Percentiles rank a stretch among this genome's conserved stretches.
Conservation (phyloP, 345 rosid genomes). For the Acer saccharum region DNA sequence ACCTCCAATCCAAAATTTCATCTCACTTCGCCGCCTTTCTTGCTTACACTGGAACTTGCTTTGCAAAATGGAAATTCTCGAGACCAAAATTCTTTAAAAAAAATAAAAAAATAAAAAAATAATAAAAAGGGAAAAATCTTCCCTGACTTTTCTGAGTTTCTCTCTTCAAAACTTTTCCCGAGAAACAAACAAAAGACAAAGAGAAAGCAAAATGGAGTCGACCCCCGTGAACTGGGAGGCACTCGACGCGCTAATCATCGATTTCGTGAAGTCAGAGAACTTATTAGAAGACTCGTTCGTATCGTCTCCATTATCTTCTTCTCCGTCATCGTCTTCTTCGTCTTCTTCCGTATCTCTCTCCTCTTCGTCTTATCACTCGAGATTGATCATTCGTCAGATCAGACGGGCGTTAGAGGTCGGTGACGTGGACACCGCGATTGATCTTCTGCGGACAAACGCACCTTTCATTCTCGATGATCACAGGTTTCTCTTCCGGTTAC, state of each 20-base stretch:
- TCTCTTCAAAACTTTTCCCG: constrained; percentile 13
- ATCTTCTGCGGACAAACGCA: constrained; percentile 65
- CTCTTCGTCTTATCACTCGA: constrained; percentile 65
- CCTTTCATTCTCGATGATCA: constrained; percentile 79
- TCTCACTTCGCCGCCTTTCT: constrained; percentile 37
- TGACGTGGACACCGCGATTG: constrained; percentile 66
- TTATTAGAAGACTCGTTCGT: constrained; percentile 54
- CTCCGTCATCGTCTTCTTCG: constrained; percentile 38
- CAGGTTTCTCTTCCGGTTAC: constrained; percentile 76
- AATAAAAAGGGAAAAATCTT: background rate
- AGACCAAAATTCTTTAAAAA: background rate
- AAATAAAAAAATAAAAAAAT: background rate
- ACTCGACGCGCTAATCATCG: constrained; percentile 77
- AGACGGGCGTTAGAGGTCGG: constrained; percentile 73
- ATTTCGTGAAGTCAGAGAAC: constrained; percentile 85
- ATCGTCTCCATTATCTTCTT: constrained; percentile 38
- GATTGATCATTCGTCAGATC: constrained; percentile 80
- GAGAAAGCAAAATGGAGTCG: constrained; percentile 45
- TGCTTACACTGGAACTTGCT: background rate
- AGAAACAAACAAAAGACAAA: constrained; percentile 18
- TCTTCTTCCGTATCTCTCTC: constrained; percentile 54
- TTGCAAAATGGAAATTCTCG: background rate
- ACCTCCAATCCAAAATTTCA: constrained; percentile 17
- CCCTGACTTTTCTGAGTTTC: background rate
- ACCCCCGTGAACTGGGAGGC: constrained; percentile 88